Evolutionary conservation across 108 stramenopile species (phyloP), one percentile per base, ranked within the genome.

Genomic region (Epipyxis sp.): DNA sequence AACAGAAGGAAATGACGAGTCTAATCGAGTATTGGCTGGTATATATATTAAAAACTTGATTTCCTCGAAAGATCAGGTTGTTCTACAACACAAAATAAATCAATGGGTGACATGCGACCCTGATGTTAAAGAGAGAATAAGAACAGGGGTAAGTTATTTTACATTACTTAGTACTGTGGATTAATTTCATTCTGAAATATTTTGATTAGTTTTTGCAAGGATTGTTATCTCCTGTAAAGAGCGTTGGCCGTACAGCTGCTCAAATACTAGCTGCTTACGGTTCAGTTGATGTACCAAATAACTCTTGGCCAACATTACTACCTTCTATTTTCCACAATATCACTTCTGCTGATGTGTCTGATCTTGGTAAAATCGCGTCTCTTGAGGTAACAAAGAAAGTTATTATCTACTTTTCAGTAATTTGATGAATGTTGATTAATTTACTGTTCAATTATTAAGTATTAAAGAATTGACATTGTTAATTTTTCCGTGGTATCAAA

Each of bases 231-330:
- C 69, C 87, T 27, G 89, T 86, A 68, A 71, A 35, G n/a, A 45
- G 78, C 0, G 89, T 90, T 0, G 69, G 90, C 1, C 92, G 91
- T 76, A 88, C 89, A 1, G 93, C 90, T 40, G 93, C 92, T 0
- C 90, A 91, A 59, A 91, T 91, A 1, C 88, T 89, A 35, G 89
- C 94, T 27, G 91, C 93, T 79, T 85, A 92, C 40, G 93, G 92
- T 35, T 87, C 92, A 1, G 78, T 95, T 40, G 94, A 95, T 72
- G 61, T 94, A 0, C 93, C 93, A 30, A 87, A 80, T 76, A 81
- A 90, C 40, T 86, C 91, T 82, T 95, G 94, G 94, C 93, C 92
- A 0, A 87, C 89, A 30, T 89, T 94, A 65, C 78, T 95, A 6
- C 80, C 89, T 13, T 80, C 88, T 13, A 69, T 95, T 50, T 79